Conservation (phyloP, 345 rosid genomes). For the Erodium maritimum region DNA sequence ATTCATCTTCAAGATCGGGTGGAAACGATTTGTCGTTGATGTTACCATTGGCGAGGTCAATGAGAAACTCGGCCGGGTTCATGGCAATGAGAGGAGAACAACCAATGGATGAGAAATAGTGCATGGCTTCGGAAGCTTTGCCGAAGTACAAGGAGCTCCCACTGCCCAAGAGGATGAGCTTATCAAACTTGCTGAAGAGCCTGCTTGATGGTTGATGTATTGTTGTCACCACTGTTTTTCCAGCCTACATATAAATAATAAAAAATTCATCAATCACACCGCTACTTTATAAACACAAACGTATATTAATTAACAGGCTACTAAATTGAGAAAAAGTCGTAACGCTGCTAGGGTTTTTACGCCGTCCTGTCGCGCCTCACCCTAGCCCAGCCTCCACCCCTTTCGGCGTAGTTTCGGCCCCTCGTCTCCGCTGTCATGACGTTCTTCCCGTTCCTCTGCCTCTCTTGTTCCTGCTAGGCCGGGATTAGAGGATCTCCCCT, state of each 20-base stretch:
- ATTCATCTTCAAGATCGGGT: conserved; percentile 73
- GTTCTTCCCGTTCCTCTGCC: too few species aligned
- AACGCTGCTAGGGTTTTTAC: too few species aligned
- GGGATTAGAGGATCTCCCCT: too few species aligned
- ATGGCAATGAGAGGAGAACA: conserved; percentile 85
- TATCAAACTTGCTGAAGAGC: conserved; percentile 83
- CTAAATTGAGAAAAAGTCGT: too few species aligned
- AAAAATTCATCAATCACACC: conserved; percentile 3
- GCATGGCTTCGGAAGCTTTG: conserved; percentile 76
- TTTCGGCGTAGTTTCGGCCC: too few species aligned
- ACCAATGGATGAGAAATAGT: conserved; percentile 77
- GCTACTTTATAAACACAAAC: too few species aligned
- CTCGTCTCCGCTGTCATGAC: too few species aligned
- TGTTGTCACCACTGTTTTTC: conserved; percentile 84
- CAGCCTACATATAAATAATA: conserved; percentile 41
- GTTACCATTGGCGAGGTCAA: conserved; percentile 94
- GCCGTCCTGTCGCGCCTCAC: too few species aligned
- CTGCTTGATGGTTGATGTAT: conserved; percentile 97
- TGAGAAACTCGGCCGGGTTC: conserved; percentile 94
- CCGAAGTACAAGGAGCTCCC: conserved; percentile 89
- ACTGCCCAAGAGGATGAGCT: conserved; percentile 83
- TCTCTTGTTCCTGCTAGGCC: too few species aligned
- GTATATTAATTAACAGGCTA: too few species aligned
- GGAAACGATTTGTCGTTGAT: conserved; percentile 70
- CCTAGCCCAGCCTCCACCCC: too few species aligned